phyloP scores from a whole-genome alignment of 2,329 filamentous ascomycete genomes.

The Diplodia mutila region DNA sequence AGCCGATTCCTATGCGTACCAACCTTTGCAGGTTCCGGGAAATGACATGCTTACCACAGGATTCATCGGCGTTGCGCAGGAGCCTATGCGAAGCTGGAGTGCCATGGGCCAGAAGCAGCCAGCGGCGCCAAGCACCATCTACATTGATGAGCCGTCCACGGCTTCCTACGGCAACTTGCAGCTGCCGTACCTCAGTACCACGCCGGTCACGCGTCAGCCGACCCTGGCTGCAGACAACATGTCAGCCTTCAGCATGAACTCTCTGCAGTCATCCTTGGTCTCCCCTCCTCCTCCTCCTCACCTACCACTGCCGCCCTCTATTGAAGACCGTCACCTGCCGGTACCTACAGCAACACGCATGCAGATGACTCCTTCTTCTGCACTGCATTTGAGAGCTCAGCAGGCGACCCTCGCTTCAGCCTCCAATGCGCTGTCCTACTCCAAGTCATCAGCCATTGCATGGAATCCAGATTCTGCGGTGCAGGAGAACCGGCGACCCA shows the following conservation, averaged over 20 bases:
- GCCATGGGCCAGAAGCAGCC: constrained; percentile 16
- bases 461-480: constrained; percentile 31
- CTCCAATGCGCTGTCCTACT: constrained; percentile 25
- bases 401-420: constrained; percentile 1
- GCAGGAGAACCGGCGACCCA: neutral
- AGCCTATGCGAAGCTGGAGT: constrained; percentile 7
- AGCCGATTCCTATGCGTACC: constrained; percentile 22
- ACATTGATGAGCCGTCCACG: constrained; percentile 7
- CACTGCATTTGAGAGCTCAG: constrained; percentile 1
- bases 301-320: neutral
- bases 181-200: constrained; percentile 19
- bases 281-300: constrained; percentile 9
- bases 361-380: constrained; percentile 1
- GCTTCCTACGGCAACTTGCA: constrained; percentile 14
- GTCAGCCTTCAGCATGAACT: constrained; percentile 26
- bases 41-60: neutral
- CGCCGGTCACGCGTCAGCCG: constrained; percentile 12
- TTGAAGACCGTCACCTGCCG: constrained; percentile 21
- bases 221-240: constrained; percentile 17
- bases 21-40: constrained; percentile 2
- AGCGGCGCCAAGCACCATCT: neutral
- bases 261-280: constrained; percentile 16
- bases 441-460: constrained; percentile 31
- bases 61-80: neutral
- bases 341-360: constrained; percentile 22